Conservation (phyloP, 2,329 filamentous ascomycete species). For the Diaporthe citrichinensis region DNA sequence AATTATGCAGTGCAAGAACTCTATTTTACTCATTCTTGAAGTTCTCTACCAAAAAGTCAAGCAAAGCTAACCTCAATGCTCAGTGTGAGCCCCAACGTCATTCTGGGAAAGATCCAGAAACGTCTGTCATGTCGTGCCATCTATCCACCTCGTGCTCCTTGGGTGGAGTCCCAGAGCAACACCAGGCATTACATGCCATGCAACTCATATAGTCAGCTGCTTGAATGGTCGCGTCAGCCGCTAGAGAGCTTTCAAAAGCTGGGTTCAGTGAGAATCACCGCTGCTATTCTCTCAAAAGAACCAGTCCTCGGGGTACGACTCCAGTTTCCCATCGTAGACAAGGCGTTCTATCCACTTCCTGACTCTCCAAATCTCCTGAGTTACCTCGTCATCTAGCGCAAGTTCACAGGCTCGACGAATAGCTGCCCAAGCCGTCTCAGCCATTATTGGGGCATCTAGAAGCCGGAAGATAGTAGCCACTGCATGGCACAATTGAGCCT, state of each 20-base stretch:
- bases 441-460: neutral
- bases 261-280: neutral
- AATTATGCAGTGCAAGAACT: too few relatives aligned
- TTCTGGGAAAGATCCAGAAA: neutral
- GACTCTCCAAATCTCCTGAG: neutral
- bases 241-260: neutral
- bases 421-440: neutral
- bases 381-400: neutral
- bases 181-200: neutral
- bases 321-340: neutral
- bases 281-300: neutral
- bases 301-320: fast-evolving
- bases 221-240: neutral
- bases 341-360: neutral
- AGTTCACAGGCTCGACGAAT: neutral
- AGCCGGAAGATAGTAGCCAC: neutral
- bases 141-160: neutral
- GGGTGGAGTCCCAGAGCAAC: neutral
- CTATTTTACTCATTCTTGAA: too few relatives aligned
- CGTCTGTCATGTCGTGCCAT: neutral
- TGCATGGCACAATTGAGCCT: neutral
- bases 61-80: neutral
- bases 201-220: neutral
- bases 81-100: neutral
- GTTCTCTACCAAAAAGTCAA: neutral